These are phyloP conservation scores for Cyberlindnera maritima DNA, from an alignment of 805 yeast species.

Conservation along the genomic window DNA sequence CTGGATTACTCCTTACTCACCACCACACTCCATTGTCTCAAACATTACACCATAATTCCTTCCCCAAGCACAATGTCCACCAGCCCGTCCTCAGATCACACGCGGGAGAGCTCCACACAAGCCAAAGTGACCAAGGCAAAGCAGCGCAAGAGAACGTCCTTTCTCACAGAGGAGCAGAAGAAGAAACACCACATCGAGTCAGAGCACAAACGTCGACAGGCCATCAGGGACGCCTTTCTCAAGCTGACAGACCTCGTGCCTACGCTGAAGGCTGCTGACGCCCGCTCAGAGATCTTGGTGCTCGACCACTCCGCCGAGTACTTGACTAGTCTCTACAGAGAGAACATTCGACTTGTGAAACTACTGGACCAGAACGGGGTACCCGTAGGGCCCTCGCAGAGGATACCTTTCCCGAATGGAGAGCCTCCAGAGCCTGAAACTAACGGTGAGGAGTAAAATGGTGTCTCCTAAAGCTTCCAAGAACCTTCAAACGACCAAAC, in stretches of 20 bases:
- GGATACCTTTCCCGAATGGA: conserved; percentile 12
- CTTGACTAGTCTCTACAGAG: conserved; percentile 47
- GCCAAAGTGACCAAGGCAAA: conserved; percentile 4
- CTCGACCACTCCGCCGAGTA: conserved; percentile 62
- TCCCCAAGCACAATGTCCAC: not conserved
- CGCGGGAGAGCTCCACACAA: not conserved
- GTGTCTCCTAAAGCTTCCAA: no score
- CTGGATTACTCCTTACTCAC: no score
- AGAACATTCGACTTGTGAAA: conserved; percentile 45
- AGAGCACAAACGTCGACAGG: conserved; percentile 84
- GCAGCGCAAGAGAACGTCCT: conserved; percentile 17
- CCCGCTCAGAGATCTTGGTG: conserved; percentile 76
- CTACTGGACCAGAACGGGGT: conserved; percentile 37
- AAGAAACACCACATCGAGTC: conserved; percentile 78
- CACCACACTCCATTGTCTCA: no score
- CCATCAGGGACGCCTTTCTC: conserved; percentile 81
- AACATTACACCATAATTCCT: no score
- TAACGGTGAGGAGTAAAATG: not conserved
- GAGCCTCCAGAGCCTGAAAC: conserved; percentile 1
- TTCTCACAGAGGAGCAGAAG: conserved; percentile 34
- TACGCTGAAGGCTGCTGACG: conserved; percentile 60
- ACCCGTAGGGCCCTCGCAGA: conserved; percentile 6
- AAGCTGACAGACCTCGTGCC: conserved; percentile 75
- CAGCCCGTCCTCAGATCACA: not conserved
- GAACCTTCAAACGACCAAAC: no score